Evolutionary conservation across 75 land plant genomes (phyloP).

Genomic region (Cupressus sempervirens): DNA sequence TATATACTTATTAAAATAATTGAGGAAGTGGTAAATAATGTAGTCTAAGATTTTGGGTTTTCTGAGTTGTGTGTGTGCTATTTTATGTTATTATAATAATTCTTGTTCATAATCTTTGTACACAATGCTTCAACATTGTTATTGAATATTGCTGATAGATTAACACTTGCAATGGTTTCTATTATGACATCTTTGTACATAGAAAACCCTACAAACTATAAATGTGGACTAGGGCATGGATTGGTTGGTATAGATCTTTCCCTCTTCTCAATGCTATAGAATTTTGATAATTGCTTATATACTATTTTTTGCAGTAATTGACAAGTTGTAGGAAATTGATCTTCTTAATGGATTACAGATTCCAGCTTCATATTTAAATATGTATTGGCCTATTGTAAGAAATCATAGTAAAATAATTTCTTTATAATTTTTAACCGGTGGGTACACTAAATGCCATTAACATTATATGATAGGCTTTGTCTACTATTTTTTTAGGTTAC

Average conservation of each 20-base stretch:
- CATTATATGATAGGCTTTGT: not conserved
- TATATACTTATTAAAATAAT: too few species aligned
- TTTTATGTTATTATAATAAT: constrained; percentile 2
- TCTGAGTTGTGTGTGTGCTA: not conserved
- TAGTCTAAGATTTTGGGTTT: too few species aligned
- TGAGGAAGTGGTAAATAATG: too few species aligned
- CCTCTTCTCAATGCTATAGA: not conserved
- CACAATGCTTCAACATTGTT: not conserved
- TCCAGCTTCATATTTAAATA: not conserved
- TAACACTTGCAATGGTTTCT: constrained; percentile 83
- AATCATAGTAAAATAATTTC: not conserved
- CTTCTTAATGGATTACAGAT: not conserved
- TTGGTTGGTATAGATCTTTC: constrained; percentile 50
- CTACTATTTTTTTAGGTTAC: constrained; percentile 33
- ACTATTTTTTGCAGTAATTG: not conserved
- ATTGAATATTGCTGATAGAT: constrained; percentile 31
- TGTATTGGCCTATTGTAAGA: not conserved
- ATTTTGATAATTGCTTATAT: not conserved
- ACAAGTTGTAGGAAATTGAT: not conserved
- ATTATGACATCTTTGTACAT: constrained; percentile 63
- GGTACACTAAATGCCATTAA: too few species aligned
- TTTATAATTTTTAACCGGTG: not conserved
- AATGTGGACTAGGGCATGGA: constrained; percentile 91
- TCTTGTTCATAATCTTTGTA: not conserved
- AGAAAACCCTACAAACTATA: constrained; percentile 70